Percentiles rank a stretch among this genome's conserved stretches.
Evolutionary conservation across 805 yeast genomes (phyloP).

Genomic region (Limtongozyma cylindracea): DNA sequence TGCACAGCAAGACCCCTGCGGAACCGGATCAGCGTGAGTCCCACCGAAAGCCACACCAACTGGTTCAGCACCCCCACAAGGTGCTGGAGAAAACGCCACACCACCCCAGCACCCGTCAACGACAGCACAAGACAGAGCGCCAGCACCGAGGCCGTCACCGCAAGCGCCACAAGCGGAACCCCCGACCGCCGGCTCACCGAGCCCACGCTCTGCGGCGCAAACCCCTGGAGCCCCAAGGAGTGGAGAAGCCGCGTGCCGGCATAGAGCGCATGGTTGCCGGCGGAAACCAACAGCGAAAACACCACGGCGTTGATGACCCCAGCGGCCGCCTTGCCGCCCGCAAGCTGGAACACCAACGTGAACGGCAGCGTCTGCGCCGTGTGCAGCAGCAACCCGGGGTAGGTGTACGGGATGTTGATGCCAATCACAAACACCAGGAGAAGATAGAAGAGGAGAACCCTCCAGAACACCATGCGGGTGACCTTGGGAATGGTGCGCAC

Average conservation of each 20-base stretch:
- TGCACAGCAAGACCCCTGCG: slow-evolving; percentile 18
- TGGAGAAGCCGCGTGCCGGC: no score
- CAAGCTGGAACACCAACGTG: no score
- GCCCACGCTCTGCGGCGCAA: no score
- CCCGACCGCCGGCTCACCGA: slow-evolving; percentile 14
- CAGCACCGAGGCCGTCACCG: slow-evolving; percentile 23
- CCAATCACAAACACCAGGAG: no score
- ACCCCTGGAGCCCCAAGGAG: no score
- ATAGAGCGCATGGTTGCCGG: no score
- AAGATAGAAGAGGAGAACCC: slow-evolving; percentile 9
- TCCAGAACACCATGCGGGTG: slow-evolving; percentile 8
- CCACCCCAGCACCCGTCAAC: slow-evolving; percentile 23
- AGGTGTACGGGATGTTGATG: no score
- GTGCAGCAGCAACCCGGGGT: no score
- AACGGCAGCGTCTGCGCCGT: no score
- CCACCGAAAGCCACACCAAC: slow-evolving; percentile 22
- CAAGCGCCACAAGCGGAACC: slow-evolving; percentile 22
- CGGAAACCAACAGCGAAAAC: no score
- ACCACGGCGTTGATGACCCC: no score
- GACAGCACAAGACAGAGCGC: slow-evolving; percentile 37
- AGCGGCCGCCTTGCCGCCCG: no score
- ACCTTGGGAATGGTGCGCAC: slow-evolving; percentile 8
- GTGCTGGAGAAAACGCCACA: slow-evolving; percentile 26
- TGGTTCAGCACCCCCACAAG: slow-evolving; percentile 27
- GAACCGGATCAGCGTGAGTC: slow-evolving; percentile 21